Base-by-base conservation (phyloP, 305 asterid genomes). In the Solanum hybrid region DNA sequence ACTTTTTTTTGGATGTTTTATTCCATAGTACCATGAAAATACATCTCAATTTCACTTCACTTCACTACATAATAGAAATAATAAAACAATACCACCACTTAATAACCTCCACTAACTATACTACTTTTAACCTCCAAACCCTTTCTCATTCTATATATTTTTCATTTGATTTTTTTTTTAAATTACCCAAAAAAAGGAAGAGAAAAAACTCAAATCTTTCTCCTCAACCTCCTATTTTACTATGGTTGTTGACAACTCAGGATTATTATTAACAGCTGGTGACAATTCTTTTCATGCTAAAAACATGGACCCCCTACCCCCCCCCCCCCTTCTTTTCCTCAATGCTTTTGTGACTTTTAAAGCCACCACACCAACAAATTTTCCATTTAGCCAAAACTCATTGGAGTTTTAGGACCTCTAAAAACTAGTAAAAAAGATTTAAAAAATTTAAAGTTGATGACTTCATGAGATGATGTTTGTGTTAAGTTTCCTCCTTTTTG, bases 401-500 rank as follows among this genome's bases (percentile, higher is more conserved):
- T 88, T 86, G 86, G 89, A 75, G 76, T 86, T 34, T 8, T 7
- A 88, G 86, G 88, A 86, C 90, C 86, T 88, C 75, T 51, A 46
- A 31, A 42, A 66, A 84, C 22, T 37, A 29, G 5, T 16, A 84
- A 42, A 10, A 51, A 84, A 31, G 31, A 31, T 3, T 31, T 2
- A 1, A 16, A 90, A 80, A 89, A 46, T 40, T 89, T 86, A 86
- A 72, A 88, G 87, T 92, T 91, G 85, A 87, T 91, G 87, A 90
- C 66, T 75, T 89, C 91, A 40, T 35, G 76, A 32, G 73, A 87
- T 32, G 88, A 17, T 76, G 60, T 77, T 79, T 51, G 89, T 91
- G 90, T 94, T 92, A 79, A 93, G 84, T 90, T 91, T 93, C 92
- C 95, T 94, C 93, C 94, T 95, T 91, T 95, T 95, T 78, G 90